phyloP scores from a whole-genome alignment of 1,284 basidiomycete species.

The Rhodofomes roseus region DNA sequence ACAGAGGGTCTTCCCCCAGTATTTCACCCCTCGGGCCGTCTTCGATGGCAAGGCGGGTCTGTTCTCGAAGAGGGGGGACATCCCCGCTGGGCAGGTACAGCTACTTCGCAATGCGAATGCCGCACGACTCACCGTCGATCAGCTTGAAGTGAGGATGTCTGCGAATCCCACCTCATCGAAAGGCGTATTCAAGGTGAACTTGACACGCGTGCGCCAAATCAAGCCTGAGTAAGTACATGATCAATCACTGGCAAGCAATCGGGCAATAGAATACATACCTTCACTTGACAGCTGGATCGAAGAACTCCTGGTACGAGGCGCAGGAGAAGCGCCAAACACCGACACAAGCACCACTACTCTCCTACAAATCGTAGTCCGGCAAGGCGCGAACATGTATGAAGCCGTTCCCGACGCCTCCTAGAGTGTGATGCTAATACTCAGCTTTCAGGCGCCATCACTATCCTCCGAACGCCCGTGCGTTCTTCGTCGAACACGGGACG shows the following conservation, averaged over 20 bases:
- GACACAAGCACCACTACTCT: slow-evolving; percentile 18
- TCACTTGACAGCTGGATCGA: slow-evolving; percentile 8
- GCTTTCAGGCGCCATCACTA: slow-evolving; percentile 17
- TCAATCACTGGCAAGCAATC: too few species aligned
- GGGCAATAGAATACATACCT: too few species aligned
- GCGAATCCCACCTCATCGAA: not conserved
- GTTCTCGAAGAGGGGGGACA: slow-evolving; percentile 12
- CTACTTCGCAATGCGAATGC: not conserved
- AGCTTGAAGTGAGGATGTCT: slow-evolving; percentile 8
- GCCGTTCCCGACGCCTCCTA: not conserved
- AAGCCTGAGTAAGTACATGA: not conserved
- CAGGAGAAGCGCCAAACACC: slow-evolving; percentile 1
- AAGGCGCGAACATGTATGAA: slow-evolving; percentile 23
- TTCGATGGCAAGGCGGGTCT: slow-evolving; percentile 24
- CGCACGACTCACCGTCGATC: not conserved
- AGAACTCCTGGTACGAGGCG: slow-evolving; percentile 3
- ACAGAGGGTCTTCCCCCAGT: slow-evolving; percentile 11
- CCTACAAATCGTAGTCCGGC: slow-evolving; percentile 24
- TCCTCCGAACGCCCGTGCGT: slow-evolving; percentile 14
- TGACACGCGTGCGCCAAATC: slow-evolving; percentile 1
- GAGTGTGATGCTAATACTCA: not conserved
- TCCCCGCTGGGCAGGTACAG: slow-evolving; percentile 8
- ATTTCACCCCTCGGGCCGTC: slow-evolving; percentile 18
- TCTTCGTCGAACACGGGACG: slow-evolving; percentile 4
- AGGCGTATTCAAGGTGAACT: slow-evolving; percentile 1